A percentile compares a stretch with the other conserved stretches of the same genome.
These are phyloP conservation scores for Nakazawaea anatomiae DNA, from an alignment of 805 yeast genomes.

Conservation along the genomic window DNA sequence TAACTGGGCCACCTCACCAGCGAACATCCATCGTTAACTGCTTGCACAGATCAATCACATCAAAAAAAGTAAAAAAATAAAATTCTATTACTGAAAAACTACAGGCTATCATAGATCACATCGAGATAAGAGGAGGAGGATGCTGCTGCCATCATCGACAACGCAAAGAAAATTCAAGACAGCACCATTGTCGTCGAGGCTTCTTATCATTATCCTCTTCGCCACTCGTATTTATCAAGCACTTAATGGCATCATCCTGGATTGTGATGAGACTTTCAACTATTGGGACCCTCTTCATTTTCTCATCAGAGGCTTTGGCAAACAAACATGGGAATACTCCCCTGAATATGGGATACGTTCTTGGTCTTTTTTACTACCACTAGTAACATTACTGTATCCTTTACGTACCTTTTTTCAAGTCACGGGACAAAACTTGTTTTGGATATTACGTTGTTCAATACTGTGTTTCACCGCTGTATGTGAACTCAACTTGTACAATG, in stretches of 20 bases:
- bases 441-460: constrained; percentile 40
- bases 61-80: too few species aligned
- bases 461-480: constrained; percentile 35
- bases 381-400: constrained; percentile 20
- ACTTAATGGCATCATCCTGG: constrained; percentile 65
- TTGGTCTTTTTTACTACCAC: constrained; percentile 67
- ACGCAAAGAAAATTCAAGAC: too few species aligned
- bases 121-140: too few species aligned
- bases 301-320: constrained; percentile 74
- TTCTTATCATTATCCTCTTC: constrained; percentile 7
- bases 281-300: constrained; percentile 93
- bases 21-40: too few species aligned
- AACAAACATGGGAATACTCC: constrained; percentile 95
- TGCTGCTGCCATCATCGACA: too few species aligned
- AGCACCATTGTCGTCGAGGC: too few species aligned
- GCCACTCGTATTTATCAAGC: constrained; percentile 33
- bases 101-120: too few species aligned
- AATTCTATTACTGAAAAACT: too few species aligned
- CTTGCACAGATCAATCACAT: too few species aligned
- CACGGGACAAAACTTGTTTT: constrained; percentile 32
- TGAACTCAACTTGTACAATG: constrained; percentile 46
- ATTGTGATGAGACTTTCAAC: constrained; percentile 89
- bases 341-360: constrained; percentile 86
- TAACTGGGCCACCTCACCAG: too few species aligned
- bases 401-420: constrained; percentile 9